These are phyloP conservation scores for Quercus mongolica DNA, from an alignment of 306 rosid genomes.

Conservation along the genomic window DNA sequence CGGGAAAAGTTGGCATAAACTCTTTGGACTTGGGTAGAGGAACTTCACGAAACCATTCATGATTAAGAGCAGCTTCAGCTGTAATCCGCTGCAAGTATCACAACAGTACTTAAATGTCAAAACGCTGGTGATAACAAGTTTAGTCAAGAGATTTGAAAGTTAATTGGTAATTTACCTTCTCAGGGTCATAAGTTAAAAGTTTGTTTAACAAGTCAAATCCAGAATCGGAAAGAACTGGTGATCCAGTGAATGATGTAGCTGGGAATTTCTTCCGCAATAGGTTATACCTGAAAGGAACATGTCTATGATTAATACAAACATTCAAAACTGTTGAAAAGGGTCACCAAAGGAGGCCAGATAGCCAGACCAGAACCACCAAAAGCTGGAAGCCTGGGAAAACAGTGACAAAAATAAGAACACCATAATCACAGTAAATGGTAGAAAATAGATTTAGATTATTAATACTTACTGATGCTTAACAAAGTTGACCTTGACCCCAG, in stretches of 20 bases:
- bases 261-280: conserved; percentile 96
- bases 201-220: conserved; percentile 98
- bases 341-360: conserved; percentile 94
- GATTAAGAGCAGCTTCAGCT: conserved; percentile 91
- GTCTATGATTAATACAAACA: conserved; percentile 51
- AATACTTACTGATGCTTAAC: conserved; percentile 97
- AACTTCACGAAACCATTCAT: conserved; percentile 96
- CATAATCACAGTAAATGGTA: conserved; percentile 23
- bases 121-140: not conserved
- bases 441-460: conserved; percentile 20
- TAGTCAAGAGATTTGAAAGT: not conserved
- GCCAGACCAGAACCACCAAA: conserved; percentile 98
- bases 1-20: conserved; percentile 98
- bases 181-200: conserved; percentile 97
- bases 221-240: conserved; percentile 96
- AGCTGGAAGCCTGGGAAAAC: conserved; percentile 99
- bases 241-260: conserved; percentile 93
- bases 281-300: conserved; percentile 91
- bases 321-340: conserved; percentile 38
- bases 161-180: conserved; percentile 57
- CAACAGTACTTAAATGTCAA: conserved; percentile 12
- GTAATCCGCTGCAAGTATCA: conserved; percentile 70
- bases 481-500: conserved; percentile 98
- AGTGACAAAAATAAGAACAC: conserved; percentile 77
- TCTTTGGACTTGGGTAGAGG: conserved; percentile 97